Base-by-base conservation (phyloP, 495 filamentous ascomycete genomes). In the Trichoderma erinaceum region DNA sequence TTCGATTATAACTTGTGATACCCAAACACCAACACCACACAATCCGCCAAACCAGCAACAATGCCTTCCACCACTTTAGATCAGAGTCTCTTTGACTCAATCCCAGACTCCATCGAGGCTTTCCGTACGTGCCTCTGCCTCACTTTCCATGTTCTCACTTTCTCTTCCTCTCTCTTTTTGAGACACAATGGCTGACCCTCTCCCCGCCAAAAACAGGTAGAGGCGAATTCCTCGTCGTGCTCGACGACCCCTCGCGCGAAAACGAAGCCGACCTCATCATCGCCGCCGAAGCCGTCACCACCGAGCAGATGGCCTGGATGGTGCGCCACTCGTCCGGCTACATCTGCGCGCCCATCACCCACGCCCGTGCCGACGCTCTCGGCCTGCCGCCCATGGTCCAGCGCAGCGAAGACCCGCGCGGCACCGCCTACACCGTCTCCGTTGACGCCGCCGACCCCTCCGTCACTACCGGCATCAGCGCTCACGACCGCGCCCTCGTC, bases 231-330 rank as follows among this genome's bases (percentile, higher is more conserved):
- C 91, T 99, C 75, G 86, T 99, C 66, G 92, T 97, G 25, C 91
- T 98, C 69, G 96, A 99, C 79, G 89, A 89, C 68, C 86, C 89
- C 63, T 84, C 88, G 67, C 93, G 95, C 74, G 96, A 99, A 76
- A 98, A 98, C 78, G 96, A 99, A 83, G 96, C 92, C 72, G 95
- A 99, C 80, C 88, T 99, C 32, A 96, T 99, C 77, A 94, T 97
- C 73, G 92, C 96, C 65, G 96, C 93, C 27, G 83, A 92, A 43
- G 84, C 90, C 70, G 81, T 97, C 73, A 97, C 94, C 25, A 83
- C 92, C 18, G 85, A 90, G 65, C 93, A 98, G 77, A 93, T 93
- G 90, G 92, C 92, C 68, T 98, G 97, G 78, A 87, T 99, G 84
- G 86, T 99, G 71, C 91, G 93, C 35, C 86, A 97, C 75, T 88